Percentiles rank a stretch among this genome's conserved stretches.
Conservation (phyloP, 2,329 filamentous ascomycete genomes). For the Alternaria panax region DNA sequence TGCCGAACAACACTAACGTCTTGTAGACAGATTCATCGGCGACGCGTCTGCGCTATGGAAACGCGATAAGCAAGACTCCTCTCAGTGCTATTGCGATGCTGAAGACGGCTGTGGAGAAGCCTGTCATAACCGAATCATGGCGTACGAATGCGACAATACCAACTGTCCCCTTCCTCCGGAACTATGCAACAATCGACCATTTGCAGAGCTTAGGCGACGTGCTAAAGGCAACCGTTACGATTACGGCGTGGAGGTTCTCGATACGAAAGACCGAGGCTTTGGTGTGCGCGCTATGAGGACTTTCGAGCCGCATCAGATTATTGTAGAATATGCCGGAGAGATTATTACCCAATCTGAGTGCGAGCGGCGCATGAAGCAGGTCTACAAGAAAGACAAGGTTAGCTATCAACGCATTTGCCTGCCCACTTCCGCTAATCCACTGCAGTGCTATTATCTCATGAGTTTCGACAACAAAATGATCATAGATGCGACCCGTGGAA, state of each 20-base stretch:
- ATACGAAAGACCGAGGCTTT: slow-evolving; percentile 86
- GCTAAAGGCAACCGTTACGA: slow-evolving; percentile 78
- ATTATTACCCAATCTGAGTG: slow-evolving; percentile 96
- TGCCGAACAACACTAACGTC: slow-evolving; percentile 20
- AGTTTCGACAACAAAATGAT: slow-evolving; percentile 98
- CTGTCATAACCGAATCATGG: slow-evolving; percentile 95
- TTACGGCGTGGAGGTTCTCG: slow-evolving; percentile 92
- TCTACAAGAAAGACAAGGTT: slow-evolving; percentile 93
- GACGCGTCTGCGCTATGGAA: slow-evolving; percentile 83
- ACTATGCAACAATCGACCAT: slow-evolving; percentile 84
- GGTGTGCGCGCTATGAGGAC: slow-evolving; percentile 89
- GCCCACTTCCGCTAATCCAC: slow-evolving; percentile 24
- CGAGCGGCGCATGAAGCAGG: slow-evolving; percentile 88
- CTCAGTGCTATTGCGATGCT: slow-evolving; percentile 61
- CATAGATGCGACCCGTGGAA: slow-evolving; percentile 94
- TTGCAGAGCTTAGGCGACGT: slow-evolving; percentile 78
- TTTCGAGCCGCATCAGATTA: slow-evolving; percentile 90
- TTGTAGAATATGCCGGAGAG: slow-evolving; percentile 97
- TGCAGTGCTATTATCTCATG: slow-evolving; percentile 96
- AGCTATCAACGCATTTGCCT: slow-evolving; percentile 35
- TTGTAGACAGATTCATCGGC: slow-evolving; percentile 84
- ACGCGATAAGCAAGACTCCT: slow-evolving; percentile 77
- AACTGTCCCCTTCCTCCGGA: slow-evolving; percentile 84
- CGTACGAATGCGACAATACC: slow-evolving; percentile 91
- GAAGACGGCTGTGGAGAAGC: slow-evolving; percentile 85